A percentile compares a stretch with the other conserved stretches of the same genome.
phyloP scores from a whole-genome alignment of 2,329 filamentous ascomycete genomes.

The Chaetomiaceae sp. region DNA sequence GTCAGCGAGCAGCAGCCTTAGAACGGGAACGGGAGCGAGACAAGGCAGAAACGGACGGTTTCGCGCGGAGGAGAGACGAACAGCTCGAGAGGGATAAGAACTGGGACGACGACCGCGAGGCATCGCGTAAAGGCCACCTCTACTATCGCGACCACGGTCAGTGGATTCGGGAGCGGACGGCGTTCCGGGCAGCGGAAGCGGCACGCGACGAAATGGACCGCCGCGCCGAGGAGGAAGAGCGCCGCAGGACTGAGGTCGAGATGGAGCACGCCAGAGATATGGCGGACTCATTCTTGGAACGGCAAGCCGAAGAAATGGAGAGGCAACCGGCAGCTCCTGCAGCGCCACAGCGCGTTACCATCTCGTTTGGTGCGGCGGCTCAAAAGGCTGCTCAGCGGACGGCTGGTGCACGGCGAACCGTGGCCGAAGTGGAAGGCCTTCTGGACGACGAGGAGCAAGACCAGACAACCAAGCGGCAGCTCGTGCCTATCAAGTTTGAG shows the following conservation, averaged over 20 bases:
- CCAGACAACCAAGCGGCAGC: slow-evolving; percentile 63
- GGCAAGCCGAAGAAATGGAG: slow-evolving; percentile 73
- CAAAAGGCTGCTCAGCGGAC: slow-evolving; percentile 62
- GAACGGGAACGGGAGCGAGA: slow-evolving; percentile 81
- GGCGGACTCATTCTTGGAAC: slow-evolving; percentile 86
- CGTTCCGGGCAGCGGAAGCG: slow-evolving; percentile 69
- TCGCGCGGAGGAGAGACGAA: slow-evolving; percentile 63
- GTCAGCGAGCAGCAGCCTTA: slow-evolving; percentile 75
- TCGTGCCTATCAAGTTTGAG: slow-evolving; percentile 80
- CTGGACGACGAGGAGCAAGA: slow-evolving; percentile 93
- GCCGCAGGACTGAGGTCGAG: slow-evolving; percentile 63
- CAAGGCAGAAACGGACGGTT: slow-evolving; percentile 64
- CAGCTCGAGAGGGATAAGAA: slow-evolving; percentile 59
- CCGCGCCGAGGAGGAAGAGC: slow-evolving; percentile 70
- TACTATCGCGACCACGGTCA: slow-evolving; percentile 85
- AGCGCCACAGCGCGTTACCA: slow-evolving; percentile 78
- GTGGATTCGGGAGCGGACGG: slow-evolving; percentile 78
- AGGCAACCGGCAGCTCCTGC: slow-evolving; percentile 35
- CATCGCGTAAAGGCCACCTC: slow-evolving; percentile 63
- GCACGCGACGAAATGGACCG: slow-evolving; percentile 80
- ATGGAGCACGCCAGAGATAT: slow-evolving; percentile 75
- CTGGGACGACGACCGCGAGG: slow-evolving; percentile 91
- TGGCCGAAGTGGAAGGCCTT: slow-evolving; percentile 89
- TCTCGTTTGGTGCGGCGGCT: slow-evolving; percentile 84
- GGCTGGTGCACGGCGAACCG: slow-evolving; percentile 65